These are phyloP conservation scores for Corylus americana DNA, from an alignment of 306 rosid species.

Conservation along the genomic window DNA sequence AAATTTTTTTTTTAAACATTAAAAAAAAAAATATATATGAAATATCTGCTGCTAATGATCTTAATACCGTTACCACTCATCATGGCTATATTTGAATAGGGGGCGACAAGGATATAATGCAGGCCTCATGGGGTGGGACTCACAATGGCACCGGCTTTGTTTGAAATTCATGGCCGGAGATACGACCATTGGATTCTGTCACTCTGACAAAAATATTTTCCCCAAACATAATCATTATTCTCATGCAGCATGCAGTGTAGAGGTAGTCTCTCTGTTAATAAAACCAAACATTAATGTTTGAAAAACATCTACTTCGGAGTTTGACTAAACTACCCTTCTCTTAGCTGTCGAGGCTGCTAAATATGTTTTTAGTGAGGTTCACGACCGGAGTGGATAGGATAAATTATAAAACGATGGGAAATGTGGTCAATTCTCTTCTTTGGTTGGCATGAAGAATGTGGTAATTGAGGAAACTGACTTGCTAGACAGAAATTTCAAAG, in stretches of 20 bases:
- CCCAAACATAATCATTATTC: constrained; percentile 56
- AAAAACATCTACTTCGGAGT: not conserved
- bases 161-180: constrained; percentile 39
- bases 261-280: constrained; percentile 29
- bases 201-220: constrained; percentile 23
- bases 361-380: too few species aligned
- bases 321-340: not conserved
- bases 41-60: too few species aligned
- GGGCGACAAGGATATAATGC: constrained; percentile 13
- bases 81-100: constrained; percentile 45
- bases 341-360: not conserved
- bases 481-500: constrained; percentile 30
- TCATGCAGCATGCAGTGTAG: constrained; percentile 7
- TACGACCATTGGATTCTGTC: constrained; percentile 36
- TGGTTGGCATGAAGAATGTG: constrained; percentile 12
- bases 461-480: constrained; percentile 8
- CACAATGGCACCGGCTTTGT: constrained; percentile 18
- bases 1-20: too few species aligned
- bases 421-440: not conserved
- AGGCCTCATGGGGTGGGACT: constrained; percentile 39
- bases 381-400: not conserved
- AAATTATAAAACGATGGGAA: not conserved
- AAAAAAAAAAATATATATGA: too few species aligned
- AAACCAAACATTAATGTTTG: constrained; percentile 8
- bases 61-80: constrained; percentile 11